phyloP scores from a whole-genome alignment of 176 grass and related monocot genomes.

The Leersia perrieri region DNA sequence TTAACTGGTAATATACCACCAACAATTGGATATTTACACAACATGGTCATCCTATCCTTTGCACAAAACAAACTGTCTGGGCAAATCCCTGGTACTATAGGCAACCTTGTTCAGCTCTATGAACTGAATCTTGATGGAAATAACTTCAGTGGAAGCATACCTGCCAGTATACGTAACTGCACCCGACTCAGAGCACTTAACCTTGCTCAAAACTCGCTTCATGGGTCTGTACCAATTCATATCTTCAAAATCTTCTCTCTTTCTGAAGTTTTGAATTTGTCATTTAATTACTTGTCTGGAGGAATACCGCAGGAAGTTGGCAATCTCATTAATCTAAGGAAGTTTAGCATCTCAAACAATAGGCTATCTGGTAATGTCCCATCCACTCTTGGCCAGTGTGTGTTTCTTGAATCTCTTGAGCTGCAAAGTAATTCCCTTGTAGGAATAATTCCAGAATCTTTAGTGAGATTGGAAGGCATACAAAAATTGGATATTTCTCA shows the following conservation, averaged over 20 bases:
- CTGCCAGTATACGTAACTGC: conserved; percentile 25
- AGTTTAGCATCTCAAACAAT: conserved; percentile 36
- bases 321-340: conserved; percentile 27
- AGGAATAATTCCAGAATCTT: conserved; percentile 47
- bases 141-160: conserved; percentile 39
- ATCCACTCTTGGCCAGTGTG: conserved; percentile 40
- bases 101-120: conserved; percentile 38
- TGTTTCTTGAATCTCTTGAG: conserved; percentile 32
- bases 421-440: conserved; percentile 45
- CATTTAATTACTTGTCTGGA: too few relatives aligned
- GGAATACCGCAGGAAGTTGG: conserved; percentile 35
- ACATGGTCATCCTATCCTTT: conserved; percentile 25
- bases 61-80: conserved; percentile 39
- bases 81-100: conserved; percentile 27
- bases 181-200: conserved; percentile 15
- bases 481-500: conserved; percentile 41
- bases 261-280: conserved; percentile 38
- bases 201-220: conserved; percentile 19
- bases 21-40: conserved; percentile 38
- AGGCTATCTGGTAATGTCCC: conserved; percentile 38
- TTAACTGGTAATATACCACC: conserved; percentile 45
- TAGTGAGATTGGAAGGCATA: conserved; percentile 40
- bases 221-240: background rate
- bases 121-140: conserved; percentile 29
- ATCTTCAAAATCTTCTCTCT: conserved; percentile 30